Evolutionary conservation across 1,284 basidiomycete species (phyloP), one percentile per base, ranked within the genome.

Genomic region (Boletellus dicymbophilus): DNA sequence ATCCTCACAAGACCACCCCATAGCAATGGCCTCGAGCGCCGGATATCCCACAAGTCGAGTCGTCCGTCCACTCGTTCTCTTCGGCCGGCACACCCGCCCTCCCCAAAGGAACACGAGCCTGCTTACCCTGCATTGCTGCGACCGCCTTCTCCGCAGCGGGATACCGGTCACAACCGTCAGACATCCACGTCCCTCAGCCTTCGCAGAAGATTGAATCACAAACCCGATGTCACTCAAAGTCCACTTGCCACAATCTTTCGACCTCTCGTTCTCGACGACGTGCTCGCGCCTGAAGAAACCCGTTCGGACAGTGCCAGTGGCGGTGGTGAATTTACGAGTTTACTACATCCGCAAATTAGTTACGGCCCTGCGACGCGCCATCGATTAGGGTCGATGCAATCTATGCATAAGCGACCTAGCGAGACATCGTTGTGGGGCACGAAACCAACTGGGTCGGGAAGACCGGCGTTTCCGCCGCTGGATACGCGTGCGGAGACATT

Each of bases 191-290:
- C 67, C n/a, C 52, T 69, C 36, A 26, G 51, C 10, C 64, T 75
- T 16, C 76, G 77, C 30, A 62, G 70, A 27, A 76, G 84, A 23
- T 44, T 81, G 12, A 71, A 72, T 47, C 70, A 68, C 37, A 77
- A 73, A 36, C 52, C 66, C 8, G 78, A 82, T 34, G 55, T 69
- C 27, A 62, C 68, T 6, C 75, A 78, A 23, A 74, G 62, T 44
- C 88, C 88, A 18, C 72, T 91, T 3, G 85, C 87, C 4, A 86
- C 89, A 61, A 73, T 88, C 13, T 91, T 81, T 62, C 83, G 84
- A 51, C 85, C 88, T 4, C 57, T 89, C 18, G 53, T 84, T 9
- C 69, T 84, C 16, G 80, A 82, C 41, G 79, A 82, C 13, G 68
- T 16, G 4, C 38, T 73, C 22, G 66, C 66, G 18, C 55, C 61